These are phyloP conservation scores for Fomitiporia mediterranea DNA, from an alignment of 1,284 basidiomycete species.

Conservation along the genomic window DNA sequence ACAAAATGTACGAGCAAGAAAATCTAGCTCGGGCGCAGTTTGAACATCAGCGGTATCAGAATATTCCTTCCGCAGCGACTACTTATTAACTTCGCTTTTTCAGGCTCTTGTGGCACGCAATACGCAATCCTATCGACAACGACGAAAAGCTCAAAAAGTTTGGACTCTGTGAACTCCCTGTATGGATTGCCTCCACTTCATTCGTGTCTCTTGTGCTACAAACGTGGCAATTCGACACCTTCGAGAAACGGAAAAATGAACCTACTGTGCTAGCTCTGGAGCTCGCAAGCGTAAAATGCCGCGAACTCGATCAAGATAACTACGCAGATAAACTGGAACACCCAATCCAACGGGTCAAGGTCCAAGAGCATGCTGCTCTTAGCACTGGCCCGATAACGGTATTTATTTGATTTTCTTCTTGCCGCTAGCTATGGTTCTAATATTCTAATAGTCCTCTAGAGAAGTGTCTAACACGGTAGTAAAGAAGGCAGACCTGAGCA, in stretches of 20 bases:
- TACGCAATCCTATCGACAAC: conserved; percentile 17
- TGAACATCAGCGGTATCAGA: conserved; percentile 32
- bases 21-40: conserved; percentile 27
- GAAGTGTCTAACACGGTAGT: conserved; percentile 22
- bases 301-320: conserved; percentile 20
- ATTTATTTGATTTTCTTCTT: conserved; percentile 11
- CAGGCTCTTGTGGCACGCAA: conserved; percentile 19
- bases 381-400: conserved; percentile 23
- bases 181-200: conserved; percentile 24
- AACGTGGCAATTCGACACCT: conserved; percentile 27
- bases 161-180: conserved; percentile 21
- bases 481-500: conserved; percentile 18
- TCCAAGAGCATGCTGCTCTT: conserved; percentile 27
- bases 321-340: conserved; percentile 20
- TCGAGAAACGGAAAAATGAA: conserved; percentile 24
- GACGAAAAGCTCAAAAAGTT: conserved; percentile 25
- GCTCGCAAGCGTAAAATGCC: conserved; percentile 28
- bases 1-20: conserved; percentile 26
- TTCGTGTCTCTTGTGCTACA: conserved; percentile 31
- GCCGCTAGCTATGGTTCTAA: conserved; percentile 11
- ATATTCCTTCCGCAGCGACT: neutral
- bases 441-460: conserved; percentile 24
- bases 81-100: neutral
- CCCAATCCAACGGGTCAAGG: conserved; percentile 24
- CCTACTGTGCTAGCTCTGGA: conserved; percentile 33